A percentile compares a stretch with the other conserved stretches of the same genome.
These are phyloP conservation scores for Pilatotrama ljubarskyi DNA, from an alignment of 768 basidiomycete genomes.

Conservation along the genomic window DNA sequence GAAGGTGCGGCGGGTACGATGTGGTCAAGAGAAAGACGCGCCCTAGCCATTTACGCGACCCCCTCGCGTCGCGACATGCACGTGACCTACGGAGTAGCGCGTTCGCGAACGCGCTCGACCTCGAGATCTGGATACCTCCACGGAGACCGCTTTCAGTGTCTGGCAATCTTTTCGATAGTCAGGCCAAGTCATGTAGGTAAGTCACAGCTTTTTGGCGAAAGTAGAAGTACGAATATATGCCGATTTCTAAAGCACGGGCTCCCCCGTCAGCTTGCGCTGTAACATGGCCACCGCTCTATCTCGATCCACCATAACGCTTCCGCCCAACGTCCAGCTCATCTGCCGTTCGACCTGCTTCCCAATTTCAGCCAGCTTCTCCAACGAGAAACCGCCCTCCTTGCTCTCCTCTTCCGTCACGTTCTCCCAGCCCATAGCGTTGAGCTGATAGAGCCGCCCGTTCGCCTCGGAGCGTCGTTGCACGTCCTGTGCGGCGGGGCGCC, in stretches of 20 bases:
- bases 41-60: not conserved
- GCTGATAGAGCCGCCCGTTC: constrained; percentile 29
- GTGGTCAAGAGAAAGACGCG: constrained; percentile 1
- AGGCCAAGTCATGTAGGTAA: no score
- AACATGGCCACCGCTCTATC: constrained; percentile 7
- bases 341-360: not conserved
- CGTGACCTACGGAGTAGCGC: not conserved
- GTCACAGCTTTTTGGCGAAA: no score
- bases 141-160: no score
- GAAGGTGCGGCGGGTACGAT: not conserved
- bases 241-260: no score
- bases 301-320: constrained; percentile 4
- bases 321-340: constrained; percentile 2
- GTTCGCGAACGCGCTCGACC: no score
- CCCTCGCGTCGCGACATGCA: constrained; percentile 9
- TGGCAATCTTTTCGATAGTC: no score
- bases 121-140: no score
- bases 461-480: constrained; percentile 23
- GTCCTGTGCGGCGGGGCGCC: constrained; percentile 33
- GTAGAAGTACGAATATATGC: no score
- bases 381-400: not conserved
- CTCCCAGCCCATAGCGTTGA: constrained; percentile 11
- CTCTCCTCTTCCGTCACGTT: constrained; percentile 7
- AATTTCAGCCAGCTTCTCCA: not conserved
- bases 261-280: not conserved